These are phyloP conservation scores for Cardamine resedifolia DNA, from an alignment of 345 rosid species.

Conservation along the genomic window DNA sequence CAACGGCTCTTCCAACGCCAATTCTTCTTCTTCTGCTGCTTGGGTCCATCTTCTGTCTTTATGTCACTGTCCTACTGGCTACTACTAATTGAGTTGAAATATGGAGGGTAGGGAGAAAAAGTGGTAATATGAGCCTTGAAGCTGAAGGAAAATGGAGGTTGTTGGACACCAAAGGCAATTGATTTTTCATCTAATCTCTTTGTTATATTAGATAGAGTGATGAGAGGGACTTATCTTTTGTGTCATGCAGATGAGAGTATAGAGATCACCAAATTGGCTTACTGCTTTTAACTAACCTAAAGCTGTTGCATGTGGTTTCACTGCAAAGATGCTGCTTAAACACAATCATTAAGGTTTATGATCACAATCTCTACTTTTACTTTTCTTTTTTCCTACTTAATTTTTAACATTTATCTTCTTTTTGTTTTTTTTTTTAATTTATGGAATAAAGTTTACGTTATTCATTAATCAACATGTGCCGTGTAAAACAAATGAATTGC, in stretches of 20 bases:
- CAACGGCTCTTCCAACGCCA: conserved; percentile 39
- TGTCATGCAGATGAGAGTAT: conserved; percentile 21
- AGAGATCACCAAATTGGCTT: conserved; percentile 22
- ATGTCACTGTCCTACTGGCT: conserved; percentile 20
- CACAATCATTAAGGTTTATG: conserved; percentile 36
- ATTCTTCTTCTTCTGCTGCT: conserved; percentile 42
- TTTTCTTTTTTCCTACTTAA: neutral
- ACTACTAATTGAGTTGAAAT: conserved; percentile 31
- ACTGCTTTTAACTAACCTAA: conserved; percentile 24
- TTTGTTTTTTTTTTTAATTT: neutral
- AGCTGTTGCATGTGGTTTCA: conserved; percentile 35
- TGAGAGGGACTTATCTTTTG: conserved; percentile 12
- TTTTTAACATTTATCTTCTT: neutral
- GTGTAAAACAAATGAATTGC: conserved; percentile 12
- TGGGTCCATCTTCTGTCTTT: conserved; percentile 26
- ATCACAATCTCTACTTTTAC: conserved; percentile 29
- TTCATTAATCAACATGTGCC: conserved; percentile 15
- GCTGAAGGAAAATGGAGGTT: conserved; percentile 44
- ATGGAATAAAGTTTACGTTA: conserved; percentile 31
- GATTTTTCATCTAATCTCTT: conserved; percentile 19
- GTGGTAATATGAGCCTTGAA: conserved; percentile 46
- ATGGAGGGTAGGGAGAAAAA: conserved; percentile 33
- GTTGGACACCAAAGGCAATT: conserved; percentile 26
- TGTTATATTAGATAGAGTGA: conserved; percentile 7
- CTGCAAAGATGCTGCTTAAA: conserved; percentile 36